Base-by-base conservation (phyloP, 2,329 filamentous ascomycete species). In the Fusarium poae region DNA sequence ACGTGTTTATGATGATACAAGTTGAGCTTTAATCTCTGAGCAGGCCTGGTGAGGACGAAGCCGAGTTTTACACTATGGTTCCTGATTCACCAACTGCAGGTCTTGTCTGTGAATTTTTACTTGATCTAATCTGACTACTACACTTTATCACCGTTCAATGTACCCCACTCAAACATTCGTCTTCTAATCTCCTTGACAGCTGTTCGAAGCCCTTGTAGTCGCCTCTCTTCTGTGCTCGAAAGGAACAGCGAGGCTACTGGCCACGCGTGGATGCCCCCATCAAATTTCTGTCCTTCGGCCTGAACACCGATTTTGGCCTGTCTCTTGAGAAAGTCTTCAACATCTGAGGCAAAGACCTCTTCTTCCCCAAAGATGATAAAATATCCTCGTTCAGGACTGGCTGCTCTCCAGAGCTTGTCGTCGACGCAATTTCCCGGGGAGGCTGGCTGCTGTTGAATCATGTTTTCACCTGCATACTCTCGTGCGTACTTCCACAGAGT, bases 241-340 rank as follows among this genome's bases (percentile, higher is more conserved):
- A 89, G 76, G 72, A 88, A 88, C n/a, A 88, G 73, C 46, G 83
- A 83, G 12, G 90, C 91, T 21, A 97, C 90, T 0, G 92, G 92
- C 93, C 93, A 97, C 13, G 90, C 92, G 78, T 97, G 93, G 60
- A 96, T 89, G 4, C 88, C 89, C 16, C 87, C 90, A 29, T 83
- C 79, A 69, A 92, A 88, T 73, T 88, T 87, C 72, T 86, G 82
- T 57, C 83, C 83, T 55, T 84, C 81, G n/a, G 91, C 83, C 37
- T 84, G 77, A 34, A 87, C 78, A 5, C 85, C 85, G 16, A 84
- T 82, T 50, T 83, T 83, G 59, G 83, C 81, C 58, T 92, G 81
- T 30, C 86, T 78, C 15, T 79, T 77, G 15, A 92, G 81, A 62
- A 93, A 80, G 25, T 84, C 82, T 68, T 86, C 82, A 20, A 92